Evolutionary conservation across 768 basidiomycete species (phyloP).

Genomic region (Plicaturopsis crispa): DNA sequence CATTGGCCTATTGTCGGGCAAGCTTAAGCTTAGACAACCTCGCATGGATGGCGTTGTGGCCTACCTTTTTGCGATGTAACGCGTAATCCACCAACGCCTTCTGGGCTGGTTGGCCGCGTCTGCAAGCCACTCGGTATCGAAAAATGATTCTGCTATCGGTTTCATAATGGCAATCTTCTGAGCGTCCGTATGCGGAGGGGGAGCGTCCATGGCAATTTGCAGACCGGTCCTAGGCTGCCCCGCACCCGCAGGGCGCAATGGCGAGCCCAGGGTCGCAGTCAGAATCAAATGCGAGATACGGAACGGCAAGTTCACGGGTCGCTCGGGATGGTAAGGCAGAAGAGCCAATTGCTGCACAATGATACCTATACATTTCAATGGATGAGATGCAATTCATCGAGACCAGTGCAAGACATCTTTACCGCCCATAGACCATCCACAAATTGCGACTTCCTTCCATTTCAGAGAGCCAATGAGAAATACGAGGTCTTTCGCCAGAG

Average conservation of each 20-base stretch:
- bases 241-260: constrained; percentile 25
- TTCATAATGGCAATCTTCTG: constrained; percentile 23
- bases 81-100: too few relatives aligned
- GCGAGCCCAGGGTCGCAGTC: constrained; percentile 21
- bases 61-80: constrained; percentile 11
- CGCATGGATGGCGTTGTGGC: constrained; percentile 23
- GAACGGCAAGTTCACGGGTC: constrained; percentile 30
- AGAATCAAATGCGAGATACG: constrained; percentile 33
- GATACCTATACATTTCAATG: not conserved
- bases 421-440: constrained; percentile 50
- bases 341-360: constrained; percentile 38
- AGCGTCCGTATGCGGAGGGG: constrained; percentile 15
- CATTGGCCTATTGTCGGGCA: too few relatives aligned
- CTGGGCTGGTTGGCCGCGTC: constrained; percentile 37
- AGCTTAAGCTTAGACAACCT: too few relatives aligned
- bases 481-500: constrained; percentile 36
- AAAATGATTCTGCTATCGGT: constrained; percentile 19
- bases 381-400: not conserved
- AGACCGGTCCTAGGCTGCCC: constrained; percentile 27
- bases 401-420: constrained; percentile 3
- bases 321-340: constrained; percentile 28
- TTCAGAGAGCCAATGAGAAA: constrained; percentile 27
- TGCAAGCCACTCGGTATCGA: constrained; percentile 27
- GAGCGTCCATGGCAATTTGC: constrained; percentile 14
- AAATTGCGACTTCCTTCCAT: constrained; percentile 35